Evolutionary conservation across 495 filamentous ascomycete genomes (phyloP).

Genomic region (Bacidia gigantensis): DNA sequence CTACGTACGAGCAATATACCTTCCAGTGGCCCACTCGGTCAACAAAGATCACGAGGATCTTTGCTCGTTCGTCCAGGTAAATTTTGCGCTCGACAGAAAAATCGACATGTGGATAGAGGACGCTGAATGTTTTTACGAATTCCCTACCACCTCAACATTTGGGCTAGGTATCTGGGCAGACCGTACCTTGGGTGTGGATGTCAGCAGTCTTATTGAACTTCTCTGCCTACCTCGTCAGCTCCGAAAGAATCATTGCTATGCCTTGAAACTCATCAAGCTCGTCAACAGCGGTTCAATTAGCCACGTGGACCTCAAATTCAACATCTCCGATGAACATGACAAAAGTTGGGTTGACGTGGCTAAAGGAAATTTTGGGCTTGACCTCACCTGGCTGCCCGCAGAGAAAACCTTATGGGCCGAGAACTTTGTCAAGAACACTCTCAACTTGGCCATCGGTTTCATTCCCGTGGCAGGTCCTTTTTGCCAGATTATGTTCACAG

Average conservation of each 20-base stretch:
- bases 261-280: background rate
- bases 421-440: conserved; percentile 2
- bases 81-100: conserved; percentile 6
- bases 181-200: conserved; percentile 1
- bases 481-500: background rate
- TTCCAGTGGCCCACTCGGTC: background rate
- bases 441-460: background rate
- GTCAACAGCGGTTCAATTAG: background rate
- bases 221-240: conserved; percentile 9
- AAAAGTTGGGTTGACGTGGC: background rate
- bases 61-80: conserved; percentile 5
- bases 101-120: too few species aligned
- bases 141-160: too few species aligned
- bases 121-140: too few species aligned
- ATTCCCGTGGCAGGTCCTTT: background rate
- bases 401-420: background rate
- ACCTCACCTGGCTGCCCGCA: background rate
- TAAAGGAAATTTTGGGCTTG: conserved; percentile 2
- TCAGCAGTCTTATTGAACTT: conserved; percentile 2
- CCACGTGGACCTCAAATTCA: background rate
- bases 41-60: conserved; percentile 1
- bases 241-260: conserved; percentile 3
- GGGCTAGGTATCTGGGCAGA: background rate
- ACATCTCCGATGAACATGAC: background rate
- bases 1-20: conserved; percentile 6